These are phyloP conservation scores for Hypoxylon rickii DNA, from an alignment of 495 filamentous ascomycete genomes.

Conservation along the genomic window DNA sequence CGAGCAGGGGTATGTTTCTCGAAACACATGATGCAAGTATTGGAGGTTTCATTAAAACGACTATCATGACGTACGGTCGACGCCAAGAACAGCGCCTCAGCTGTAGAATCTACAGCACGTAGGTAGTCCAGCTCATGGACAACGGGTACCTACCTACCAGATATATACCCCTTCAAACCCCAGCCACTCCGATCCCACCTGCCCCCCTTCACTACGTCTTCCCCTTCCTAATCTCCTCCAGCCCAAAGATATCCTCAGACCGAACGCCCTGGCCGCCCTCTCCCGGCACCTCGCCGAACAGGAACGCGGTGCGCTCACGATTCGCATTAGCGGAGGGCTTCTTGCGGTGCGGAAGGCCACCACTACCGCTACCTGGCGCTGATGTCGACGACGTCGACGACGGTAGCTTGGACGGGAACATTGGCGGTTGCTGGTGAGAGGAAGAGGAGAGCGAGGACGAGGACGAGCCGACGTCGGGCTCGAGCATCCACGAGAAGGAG, in stretches of 20 bases:
- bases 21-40: too few species aligned
- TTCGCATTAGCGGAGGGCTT: slow-evolving; percentile 49
- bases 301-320: slow-evolving; percentile 59
- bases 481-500: slow-evolving; percentile 94
- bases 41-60: too few species aligned
- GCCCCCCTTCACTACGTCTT: not conserved
- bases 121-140: too few species aligned
- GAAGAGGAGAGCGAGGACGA: slow-evolving; percentile 12
- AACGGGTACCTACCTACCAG: not conserved
- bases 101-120: too few species aligned
- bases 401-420: slow-evolving; percentile 25
- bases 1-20: too few species aligned
- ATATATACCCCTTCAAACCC: slow-evolving; percentile 1
- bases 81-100: too few species aligned
- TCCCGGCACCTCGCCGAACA: slow-evolving; percentile 57
- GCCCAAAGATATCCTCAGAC: slow-evolving; percentile 50
- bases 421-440: slow-evolving; percentile 16
- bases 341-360: slow-evolving; percentile 34
- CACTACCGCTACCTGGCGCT: too few species aligned
- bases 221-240: slow-evolving; percentile 48
- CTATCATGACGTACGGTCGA: too few species aligned
- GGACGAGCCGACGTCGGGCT: slow-evolving; percentile 45
- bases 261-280: slow-evolving; percentile 31
- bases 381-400: slow-evolving; percentile 7
- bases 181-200: not conserved